phyloP scores from a whole-genome alignment of 176 grass and related monocot species.

The Pontederia paniculata region DNA sequence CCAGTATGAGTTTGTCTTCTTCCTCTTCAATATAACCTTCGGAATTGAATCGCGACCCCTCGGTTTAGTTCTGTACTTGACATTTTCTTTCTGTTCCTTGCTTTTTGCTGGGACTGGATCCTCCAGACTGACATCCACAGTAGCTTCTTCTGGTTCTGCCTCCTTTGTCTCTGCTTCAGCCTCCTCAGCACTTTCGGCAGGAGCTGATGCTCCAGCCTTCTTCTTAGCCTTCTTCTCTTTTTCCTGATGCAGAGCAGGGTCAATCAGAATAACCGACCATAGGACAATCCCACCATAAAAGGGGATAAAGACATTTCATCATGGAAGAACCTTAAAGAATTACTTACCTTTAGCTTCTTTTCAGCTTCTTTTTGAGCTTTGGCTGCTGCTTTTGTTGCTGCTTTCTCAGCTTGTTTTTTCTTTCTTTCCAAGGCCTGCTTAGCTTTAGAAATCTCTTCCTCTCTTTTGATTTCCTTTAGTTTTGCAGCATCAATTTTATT shows the following conservation, averaged over 20 bases:
- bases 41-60: constrained; percentile 33
- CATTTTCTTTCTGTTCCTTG: constrained; percentile 50
- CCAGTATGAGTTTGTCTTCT: constrained; percentile 44
- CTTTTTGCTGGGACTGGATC: constrained; percentile 14
- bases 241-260: constrained; percentile 32
- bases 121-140: constrained; percentile 17
- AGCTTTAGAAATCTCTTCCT: constrained; percentile 87
- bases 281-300: not conserved
- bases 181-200: constrained; percentile 23
- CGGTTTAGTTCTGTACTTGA: constrained; percentile 24
- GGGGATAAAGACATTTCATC: not conserved
- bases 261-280: not conserved
- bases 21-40: constrained; percentile 61
- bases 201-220: constrained; percentile 30
- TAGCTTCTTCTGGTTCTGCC: constrained; percentile 46
- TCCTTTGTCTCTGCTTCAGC: constrained; percentile 45
- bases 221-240: constrained; percentile 82
- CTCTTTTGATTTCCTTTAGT: constrained; percentile 78
- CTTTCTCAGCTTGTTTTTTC: constrained; percentile 86
- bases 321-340: not conserved
- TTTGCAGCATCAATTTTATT: constrained; percentile 55
- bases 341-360: constrained; percentile 59
- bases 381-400: constrained; percentile 47
- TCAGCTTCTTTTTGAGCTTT: constrained; percentile 76
- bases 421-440: constrained; percentile 77